Evolutionary conservation across 164 flowering plant genomes (phyloP).

Genomic region (Vitis vinifera): ASM3070453v1 NC_081811.1:2785001-2785500

Average conservation of each 20-base stretch:
- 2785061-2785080: too few species aligned
- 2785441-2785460: too few species aligned
- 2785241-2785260: neutral
- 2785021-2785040: too few species aligned
- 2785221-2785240: conserved; percentile 4
- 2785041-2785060: too few species aligned
- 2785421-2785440: neutral
- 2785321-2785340: neutral
- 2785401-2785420: neutral
- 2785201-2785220: conserved; percentile 43
- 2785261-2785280: neutral
- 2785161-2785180: conserved; percentile 48
- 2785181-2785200: conserved; percentile 49
- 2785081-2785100: too few species aligned
- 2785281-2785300: conserved; percentile 2
- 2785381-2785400: neutral
- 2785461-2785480: too few species aligned
- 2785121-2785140: too few species aligned
- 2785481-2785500: too few species aligned
- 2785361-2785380: neutral
- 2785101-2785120: too few species aligned
- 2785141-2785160: too few species aligned
- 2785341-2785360: neutral
- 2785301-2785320: conserved; percentile 9
- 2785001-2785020: neutral